Conservation (phyloP, 352 stramenopile species). For the Phytophthora fragariaefolia region DNA sequence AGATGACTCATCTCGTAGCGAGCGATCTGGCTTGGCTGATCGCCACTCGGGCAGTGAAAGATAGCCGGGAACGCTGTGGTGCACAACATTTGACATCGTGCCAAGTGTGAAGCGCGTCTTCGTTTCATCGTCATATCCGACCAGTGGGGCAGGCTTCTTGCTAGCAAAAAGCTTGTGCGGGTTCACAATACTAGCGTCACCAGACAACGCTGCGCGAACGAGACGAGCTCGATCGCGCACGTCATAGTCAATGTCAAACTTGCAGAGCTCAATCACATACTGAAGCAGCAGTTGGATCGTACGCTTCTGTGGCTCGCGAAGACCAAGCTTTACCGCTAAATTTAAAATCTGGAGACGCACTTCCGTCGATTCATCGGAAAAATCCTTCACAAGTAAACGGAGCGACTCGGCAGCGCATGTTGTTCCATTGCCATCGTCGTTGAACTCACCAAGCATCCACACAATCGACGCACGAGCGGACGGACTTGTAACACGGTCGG, state of each 20-base stretch:
- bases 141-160: constrained; percentile 81
- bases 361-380: constrained; percentile 89
- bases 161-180: constrained; percentile 79
- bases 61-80: constrained; percentile 88
- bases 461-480: constrained; percentile 89
- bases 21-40: constrained; percentile 63
- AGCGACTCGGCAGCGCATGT: constrained; percentile 85
- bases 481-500: constrained; percentile 68
- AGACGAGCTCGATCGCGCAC: constrained; percentile 92
- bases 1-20: constrained; percentile 76
- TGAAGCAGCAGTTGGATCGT: constrained; percentile 84
- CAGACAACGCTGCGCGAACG: constrained; percentile 73
- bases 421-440: constrained; percentile 65
- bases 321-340: constrained; percentile 91
- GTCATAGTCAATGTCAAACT: constrained; percentile 94
- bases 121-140: constrained; percentile 74
- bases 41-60: constrained; percentile 77
- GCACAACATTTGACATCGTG: constrained; percentile 88
- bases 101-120: constrained; percentile 87
- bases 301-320: constrained; percentile 68
- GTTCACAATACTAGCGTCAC: constrained; percentile 64
- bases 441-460: constrained; percentile 94
- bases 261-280: constrained; percentile 93
- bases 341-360: constrained; percentile 93
- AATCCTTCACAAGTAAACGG: constrained; percentile 87